Percentiles rank a stretch among this genome's conserved stretches.
These are phyloP conservation scores for Nannizziopsis barbatae DNA, from an alignment of 2,329 filamentous ascomycete species.

Conservation along the genomic window DNA sequence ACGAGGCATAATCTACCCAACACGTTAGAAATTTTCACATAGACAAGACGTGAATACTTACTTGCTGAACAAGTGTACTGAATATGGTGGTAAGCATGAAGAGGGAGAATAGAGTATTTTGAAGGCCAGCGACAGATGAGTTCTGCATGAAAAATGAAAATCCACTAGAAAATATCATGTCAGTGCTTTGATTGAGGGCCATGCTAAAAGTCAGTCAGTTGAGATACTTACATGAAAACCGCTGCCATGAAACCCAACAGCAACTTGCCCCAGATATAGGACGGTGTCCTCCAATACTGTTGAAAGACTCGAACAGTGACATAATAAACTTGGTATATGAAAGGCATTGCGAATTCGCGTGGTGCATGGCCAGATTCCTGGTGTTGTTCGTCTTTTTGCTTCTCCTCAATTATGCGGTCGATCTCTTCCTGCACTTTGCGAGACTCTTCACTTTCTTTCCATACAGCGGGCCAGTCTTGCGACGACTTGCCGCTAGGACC, in stretches of 20 bases:
- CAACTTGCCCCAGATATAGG: conserved; percentile 73
- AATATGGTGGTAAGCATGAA: conserved; percentile 60
- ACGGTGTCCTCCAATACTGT: conserved; percentile 79
- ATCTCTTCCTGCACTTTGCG: conserved; percentile 46
- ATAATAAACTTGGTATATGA: conserved; percentile 52
- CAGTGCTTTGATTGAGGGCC: neutral
- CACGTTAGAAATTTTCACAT: conserved; percentile 19
- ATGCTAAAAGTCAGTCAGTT: neutral
- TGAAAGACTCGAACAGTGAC: conserved; percentile 67
- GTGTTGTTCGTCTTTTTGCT: conserved; percentile 22
- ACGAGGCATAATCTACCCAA: conserved; percentile 53
- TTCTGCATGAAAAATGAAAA: conserved; percentile 67
- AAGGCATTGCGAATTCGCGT: conserved; percentile 57
- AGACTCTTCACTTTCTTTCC: conserved; percentile 49
- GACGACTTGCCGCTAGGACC: conserved; percentile 56
- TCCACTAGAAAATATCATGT: conserved; percentile 55
- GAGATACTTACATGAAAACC: conserved; percentile 53
- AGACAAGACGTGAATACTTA: conserved; percentile 51
- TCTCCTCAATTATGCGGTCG: conserved; percentile 43
- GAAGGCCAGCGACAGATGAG: conserved; percentile 63
- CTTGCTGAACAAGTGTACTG: conserved; percentile 44
- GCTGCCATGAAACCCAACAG: conserved; percentile 50
- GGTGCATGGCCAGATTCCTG: conserved; percentile 12
- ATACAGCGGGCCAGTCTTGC: conserved; percentile 51
- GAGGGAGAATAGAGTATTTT: conserved; percentile 77